Percentiles rank a stretch among this genome's conserved stretches.
These are phyloP conservation scores for Fusarium luffae DNA, from an alignment of 2,329 filamentous ascomycete species.

Conservation along the genomic window DNA sequence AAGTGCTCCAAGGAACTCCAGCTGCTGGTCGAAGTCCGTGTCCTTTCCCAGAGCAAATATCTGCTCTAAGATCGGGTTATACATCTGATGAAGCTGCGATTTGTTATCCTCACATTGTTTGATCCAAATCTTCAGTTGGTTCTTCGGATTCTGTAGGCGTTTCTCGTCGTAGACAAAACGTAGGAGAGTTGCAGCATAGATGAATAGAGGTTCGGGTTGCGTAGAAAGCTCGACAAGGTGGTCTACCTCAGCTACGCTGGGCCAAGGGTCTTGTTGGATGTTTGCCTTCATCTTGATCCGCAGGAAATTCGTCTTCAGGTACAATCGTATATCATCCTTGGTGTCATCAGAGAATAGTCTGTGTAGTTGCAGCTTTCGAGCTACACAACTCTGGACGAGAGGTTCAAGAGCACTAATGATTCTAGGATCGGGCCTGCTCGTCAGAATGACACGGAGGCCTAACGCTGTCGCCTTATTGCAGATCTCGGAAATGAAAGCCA, in stretches of 20 bases:
- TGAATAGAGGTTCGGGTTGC: neutral
- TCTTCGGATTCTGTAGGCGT: neutral
- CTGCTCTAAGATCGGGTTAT: neutral
- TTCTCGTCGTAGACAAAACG: neutral
- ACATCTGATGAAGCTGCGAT: neutral
- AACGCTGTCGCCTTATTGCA: accelerated
- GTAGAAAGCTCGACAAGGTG: neutral
- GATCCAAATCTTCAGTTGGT: neutral
- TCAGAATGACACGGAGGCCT: accelerated
- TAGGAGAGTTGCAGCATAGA: neutral
- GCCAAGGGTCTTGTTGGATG: neutral
- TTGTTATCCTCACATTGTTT: neutral
- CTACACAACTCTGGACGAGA: accelerated
- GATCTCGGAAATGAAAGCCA: accelerated
- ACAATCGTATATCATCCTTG: neutral
- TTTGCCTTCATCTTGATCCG: neutral
- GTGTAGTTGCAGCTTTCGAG: neutral
- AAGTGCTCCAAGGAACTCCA: neutral
- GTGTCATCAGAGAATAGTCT: neutral
- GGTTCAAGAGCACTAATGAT: accelerated
- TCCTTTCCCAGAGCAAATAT: neutral
- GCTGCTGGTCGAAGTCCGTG: neutral
- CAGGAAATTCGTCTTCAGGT: neutral
- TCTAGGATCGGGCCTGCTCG: neutral
- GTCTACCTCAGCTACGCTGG: neutral